phyloP scores from a whole-genome alignment of 768 basidiomycete species.

The Boletus patriciae region DNA sequence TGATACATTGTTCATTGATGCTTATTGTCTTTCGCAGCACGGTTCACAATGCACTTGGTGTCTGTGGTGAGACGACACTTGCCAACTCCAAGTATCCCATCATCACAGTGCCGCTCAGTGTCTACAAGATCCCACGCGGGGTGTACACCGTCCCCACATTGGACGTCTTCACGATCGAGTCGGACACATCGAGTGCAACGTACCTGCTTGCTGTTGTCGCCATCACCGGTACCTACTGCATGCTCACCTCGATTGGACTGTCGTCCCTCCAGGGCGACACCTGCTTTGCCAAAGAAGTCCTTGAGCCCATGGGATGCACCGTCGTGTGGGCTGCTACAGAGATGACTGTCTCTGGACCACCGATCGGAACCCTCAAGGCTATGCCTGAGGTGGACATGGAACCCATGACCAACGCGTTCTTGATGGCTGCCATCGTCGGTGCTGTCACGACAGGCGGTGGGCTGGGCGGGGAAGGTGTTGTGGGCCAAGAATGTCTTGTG shows the following conservation, averaged over 20 bases:
- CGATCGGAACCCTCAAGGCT: constrained; percentile 73
- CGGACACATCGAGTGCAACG: constrained; percentile 91
- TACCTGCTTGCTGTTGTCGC: constrained; percentile 97
- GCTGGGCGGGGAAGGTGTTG: constrained; percentile 33
- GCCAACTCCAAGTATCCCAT: no score
- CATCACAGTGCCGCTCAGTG: no score
- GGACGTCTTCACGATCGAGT: no score
- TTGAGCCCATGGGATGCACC: constrained; percentile 91
- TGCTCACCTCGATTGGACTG: constrained; percentile 88
- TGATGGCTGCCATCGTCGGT: constrained; percentile 90
- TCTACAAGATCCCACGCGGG: no score
- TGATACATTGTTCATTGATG: no score
- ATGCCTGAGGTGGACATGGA: constrained; percentile 83
- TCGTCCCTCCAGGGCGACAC: constrained; percentile 95
- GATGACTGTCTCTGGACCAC: constrained; percentile 91
- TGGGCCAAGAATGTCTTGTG: no score
- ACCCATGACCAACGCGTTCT: constrained; percentile 99
- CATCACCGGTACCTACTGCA: constrained; percentile 95
- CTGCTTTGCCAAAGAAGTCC: constrained; percentile 87
- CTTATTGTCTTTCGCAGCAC: no score
- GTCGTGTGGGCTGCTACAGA: constrained; percentile 85
- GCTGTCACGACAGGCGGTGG: constrained; percentile 73
- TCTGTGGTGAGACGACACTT: no score
- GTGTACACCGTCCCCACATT: no score
- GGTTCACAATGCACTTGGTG: no score